Conservation (phyloP, 2,329 filamentous ascomycete species). For the Microcera coccophila region DNA sequence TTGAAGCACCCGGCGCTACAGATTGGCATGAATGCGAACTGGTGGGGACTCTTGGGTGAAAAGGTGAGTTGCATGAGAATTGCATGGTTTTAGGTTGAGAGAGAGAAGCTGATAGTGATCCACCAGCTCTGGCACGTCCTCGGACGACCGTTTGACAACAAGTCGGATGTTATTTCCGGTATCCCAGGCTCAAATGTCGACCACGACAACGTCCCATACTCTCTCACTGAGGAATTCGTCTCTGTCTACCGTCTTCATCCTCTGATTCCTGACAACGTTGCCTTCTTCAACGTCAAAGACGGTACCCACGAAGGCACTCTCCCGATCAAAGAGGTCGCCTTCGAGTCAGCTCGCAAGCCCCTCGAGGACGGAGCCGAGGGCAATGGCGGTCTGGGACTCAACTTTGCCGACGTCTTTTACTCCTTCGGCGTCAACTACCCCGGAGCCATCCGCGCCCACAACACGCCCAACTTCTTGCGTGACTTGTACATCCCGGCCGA, state of each 20-base stretch:
- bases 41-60: too few species aligned
- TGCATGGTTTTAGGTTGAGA: too few species aligned
- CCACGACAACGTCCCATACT: conserved; percentile 37
- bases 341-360: conserved; percentile 31
- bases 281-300: conserved; percentile 22
- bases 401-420: conserved; percentile 39
- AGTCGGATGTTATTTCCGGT: conserved; percentile 12
- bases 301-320: conserved; percentile 26
- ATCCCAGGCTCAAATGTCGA: conserved; percentile 25
- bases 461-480: conserved; percentile 32
- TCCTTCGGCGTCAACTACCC: conserved; percentile 47
- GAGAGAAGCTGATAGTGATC: too few species aligned
- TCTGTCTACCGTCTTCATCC: conserved; percentile 42
- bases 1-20: too few species aligned
- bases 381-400: too few species aligned
- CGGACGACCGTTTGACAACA: too few species aligned
- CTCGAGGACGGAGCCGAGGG: too few species aligned
- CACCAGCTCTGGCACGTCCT: too few species aligned
- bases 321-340: conserved; percentile 30
- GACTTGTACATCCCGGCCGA: conserved; percentile 35
- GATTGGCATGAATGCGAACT: too few species aligned
- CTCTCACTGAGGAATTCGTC: conserved; percentile 42
- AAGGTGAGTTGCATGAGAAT: too few species aligned
- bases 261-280: conserved; percentile 33
- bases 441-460: conserved; percentile 40